Evolutionary conservation across 179 eudicot genomes (phyloP).

Genomic region (Silene vulgaris): DNA sequence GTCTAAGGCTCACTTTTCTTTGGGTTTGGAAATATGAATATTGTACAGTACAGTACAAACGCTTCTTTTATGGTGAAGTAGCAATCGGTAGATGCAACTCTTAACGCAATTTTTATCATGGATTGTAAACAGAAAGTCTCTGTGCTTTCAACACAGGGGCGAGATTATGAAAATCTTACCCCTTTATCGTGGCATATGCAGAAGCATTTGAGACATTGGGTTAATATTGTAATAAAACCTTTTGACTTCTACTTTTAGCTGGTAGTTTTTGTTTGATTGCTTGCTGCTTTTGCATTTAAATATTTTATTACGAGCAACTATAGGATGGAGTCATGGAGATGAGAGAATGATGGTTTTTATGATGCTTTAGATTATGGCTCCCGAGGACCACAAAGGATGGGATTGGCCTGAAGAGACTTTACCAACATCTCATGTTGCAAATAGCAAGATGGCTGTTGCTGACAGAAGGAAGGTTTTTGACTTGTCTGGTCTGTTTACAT

Average conservation of each 20-base stretch:
- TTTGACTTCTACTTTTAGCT: background rate
- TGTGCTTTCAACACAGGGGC: constrained; percentile 7
- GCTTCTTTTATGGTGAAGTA: background rate
- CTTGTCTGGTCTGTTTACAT: constrained; percentile 33
- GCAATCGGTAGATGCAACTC: background rate
- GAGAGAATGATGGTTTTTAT: constrained; percentile 45
- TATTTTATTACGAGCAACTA: constrained; percentile 31
- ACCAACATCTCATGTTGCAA: constrained; percentile 36
- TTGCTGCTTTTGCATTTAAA: constrained; percentile 22
- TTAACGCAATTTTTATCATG: background rate
- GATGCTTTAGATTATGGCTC: constrained; percentile 60
- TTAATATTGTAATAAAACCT: background rate
- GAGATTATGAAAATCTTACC: background rate
- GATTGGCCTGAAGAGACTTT: constrained; percentile 67
- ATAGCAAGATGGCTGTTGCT: constrained; percentile 29
- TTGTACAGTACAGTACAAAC: background rate
- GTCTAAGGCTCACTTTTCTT: background rate
- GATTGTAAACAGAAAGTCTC: background rate
- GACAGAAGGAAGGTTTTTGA: constrained; percentile 34
- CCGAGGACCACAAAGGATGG: constrained; percentile 68
- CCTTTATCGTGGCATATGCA: background rate
- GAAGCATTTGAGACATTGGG: background rate
- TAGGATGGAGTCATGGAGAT: constrained; percentile 35
- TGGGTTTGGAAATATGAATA: background rate
- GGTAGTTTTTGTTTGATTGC: constrained; percentile 14